Evolutionary conservation across 1,284 basidiomycete species (phyloP).

Genomic region (Prillingera fragicola): DNA sequence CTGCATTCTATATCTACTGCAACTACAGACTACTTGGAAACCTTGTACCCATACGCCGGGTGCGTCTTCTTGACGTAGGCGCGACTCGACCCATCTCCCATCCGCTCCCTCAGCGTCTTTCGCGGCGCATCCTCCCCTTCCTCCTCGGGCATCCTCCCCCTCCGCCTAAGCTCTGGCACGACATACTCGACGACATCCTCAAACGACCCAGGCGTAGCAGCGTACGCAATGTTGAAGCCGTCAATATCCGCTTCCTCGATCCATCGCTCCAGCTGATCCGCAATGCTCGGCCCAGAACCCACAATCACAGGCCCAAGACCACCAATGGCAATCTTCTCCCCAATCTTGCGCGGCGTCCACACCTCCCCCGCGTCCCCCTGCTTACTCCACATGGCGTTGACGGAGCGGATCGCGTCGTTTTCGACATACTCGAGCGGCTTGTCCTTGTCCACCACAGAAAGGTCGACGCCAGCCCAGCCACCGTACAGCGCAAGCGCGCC

Average conservation of each 20-base stretch:
- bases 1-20: too few species aligned
- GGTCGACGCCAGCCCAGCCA: slow-evolving; percentile 22
- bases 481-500: slow-evolving; percentile 42
- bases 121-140: slow-evolving; percentile 2
- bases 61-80: slow-evolving; percentile 6
- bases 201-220: slow-evolving; percentile 11
- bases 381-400: slow-evolving; percentile 20
- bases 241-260: slow-evolving; percentile 11
- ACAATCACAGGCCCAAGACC: slow-evolving; percentile 15
- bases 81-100: slow-evolving; percentile 5
- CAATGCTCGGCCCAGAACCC: slow-evolving; percentile 7
- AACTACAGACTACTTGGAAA: slow-evolving; percentile 4
- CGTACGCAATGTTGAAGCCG: slow-evolving; percentile 18
- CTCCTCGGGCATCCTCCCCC: slow-evolving; percentile 6
- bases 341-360: slow-evolving; percentile 17
- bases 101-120: slow-evolving; percentile 10
- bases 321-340: slow-evolving; percentile 14
- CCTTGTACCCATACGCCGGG: slow-evolving; percentile 11
- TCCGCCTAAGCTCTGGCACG: slow-evolving; percentile 11
- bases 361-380: slow-evolving; percentile 8
- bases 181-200: slow-evolving; percentile 16
- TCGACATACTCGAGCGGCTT: slow-evolving; percentile 17
- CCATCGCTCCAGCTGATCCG: slow-evolving; percentile 14
- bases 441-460: slow-evolving; percentile 8
- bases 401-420: slow-evolving; percentile 16